Evolutionary conservation across 495 filamentous ascomycete genomes (phyloP).

Genomic region (Neurospora sublineolata): DNA sequence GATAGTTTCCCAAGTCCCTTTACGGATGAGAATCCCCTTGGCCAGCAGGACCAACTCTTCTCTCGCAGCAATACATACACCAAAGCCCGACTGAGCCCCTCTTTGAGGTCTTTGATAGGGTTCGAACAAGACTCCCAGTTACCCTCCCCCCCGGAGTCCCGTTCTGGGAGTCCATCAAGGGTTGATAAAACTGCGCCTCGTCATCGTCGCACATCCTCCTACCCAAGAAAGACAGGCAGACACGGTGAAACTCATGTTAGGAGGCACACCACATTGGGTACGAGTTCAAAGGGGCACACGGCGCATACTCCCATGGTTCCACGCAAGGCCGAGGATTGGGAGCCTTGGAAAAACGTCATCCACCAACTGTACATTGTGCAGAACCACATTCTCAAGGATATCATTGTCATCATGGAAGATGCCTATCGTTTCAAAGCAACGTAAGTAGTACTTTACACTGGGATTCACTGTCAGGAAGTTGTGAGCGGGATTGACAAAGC

Average conservation of each 20-base stretch:
- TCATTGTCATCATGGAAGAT: slow-evolving; percentile 21
- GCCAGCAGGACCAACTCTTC: not conserved
- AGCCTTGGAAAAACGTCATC: slow-evolving; percentile 19
- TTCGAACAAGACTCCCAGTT: not conserved
- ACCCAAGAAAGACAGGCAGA: not conserved
- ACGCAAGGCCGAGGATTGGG: slow-evolving; percentile 19
- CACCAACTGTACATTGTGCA: slow-evolving; percentile 24
- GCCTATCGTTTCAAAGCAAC: slow-evolving; percentile 19
- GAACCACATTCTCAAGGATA: slow-evolving; percentile 20
- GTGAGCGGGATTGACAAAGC: not conserved
- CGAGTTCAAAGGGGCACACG: not conserved
- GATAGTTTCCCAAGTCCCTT: not conserved
- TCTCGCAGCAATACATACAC: not conserved
- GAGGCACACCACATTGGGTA: not conserved
- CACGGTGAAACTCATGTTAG: not conserved
- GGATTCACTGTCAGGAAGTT: not conserved
- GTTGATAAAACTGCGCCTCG: not conserved
- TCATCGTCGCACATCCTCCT: not conserved
- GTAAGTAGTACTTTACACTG: slow-evolving; percentile 5
- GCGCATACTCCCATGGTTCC: slow-evolving; percentile 9
- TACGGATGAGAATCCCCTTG: not conserved
- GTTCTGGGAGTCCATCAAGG: not conserved
- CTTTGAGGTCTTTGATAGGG: not conserved
- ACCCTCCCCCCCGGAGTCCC: not conserved
- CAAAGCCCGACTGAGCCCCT: not conserved